Base-by-base conservation (phyloP, 1,139 yeast species). In the Taphrina populina region DNA sequence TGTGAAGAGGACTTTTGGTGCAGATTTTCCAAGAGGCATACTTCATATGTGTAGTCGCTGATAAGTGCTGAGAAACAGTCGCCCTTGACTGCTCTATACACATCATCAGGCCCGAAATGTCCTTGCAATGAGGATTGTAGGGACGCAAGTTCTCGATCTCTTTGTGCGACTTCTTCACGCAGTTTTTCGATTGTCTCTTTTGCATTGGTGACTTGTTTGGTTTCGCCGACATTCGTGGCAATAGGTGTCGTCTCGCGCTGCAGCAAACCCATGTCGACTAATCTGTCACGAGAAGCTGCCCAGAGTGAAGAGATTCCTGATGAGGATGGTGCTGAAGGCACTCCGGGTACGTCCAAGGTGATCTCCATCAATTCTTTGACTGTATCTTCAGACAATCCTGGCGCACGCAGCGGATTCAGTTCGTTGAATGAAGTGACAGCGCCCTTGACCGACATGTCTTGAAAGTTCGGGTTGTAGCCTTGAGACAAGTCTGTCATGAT, bases 391-490 rank as follows among this genome's bases (percentile, higher is more conserved):
- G 27, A n/a, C 24, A 23, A 15, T 10, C 36, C 46, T 7, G 27
- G 11, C 6, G 6, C 32, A 17, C 43, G n/a, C 8, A 34, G 41
- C 10, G 46, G 29, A 7, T 19, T 19, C 5, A 55, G 51, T 26
- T 67, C 70, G 58, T 81, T 83, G 70, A 75, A 88, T 0, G 75
- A 68, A 43, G 76, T 73, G 17, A 87, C 83, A 0, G 95, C 83
- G 8, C 73, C 77, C 66, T 87, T 87, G 17, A 90, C 96, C 0
- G 90, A 95, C 3, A 82, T 80, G 69, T 90, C 96, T 66, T 88
- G 90, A 71, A 86, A 88, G 67, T 88, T 88, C 33, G 95, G 96
- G 66, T 90, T 88, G 67, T 87, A 87, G 56, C 82, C 79, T 2
- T 72, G 67, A 23, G 77, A 71, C 70, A 85, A 70, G 5, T 70